Percentiles rank a stretch among this genome's conserved stretches.
These are phyloP conservation scores for Venturia carpophila DNA, from an alignment of 2,329 filamentous ascomycete genomes.

Conservation along the genomic window DNA sequence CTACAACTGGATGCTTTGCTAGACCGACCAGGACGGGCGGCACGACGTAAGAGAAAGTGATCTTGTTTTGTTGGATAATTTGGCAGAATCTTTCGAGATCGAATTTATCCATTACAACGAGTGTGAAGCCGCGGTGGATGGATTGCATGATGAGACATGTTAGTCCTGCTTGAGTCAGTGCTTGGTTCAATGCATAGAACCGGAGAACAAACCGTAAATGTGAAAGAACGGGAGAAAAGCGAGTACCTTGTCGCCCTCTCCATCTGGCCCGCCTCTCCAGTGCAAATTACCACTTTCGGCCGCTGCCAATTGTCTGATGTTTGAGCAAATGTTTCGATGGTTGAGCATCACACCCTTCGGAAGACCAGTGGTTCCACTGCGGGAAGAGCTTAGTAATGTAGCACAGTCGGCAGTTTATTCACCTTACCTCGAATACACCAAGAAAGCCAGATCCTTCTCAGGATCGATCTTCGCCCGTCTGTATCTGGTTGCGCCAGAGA, in stretches of 20 bases:
- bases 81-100: slow-evolving; percentile 72
- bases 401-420: neutral
- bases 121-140: slow-evolving; percentile 56
- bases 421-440: slow-evolving; percentile 60
- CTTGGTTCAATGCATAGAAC: slow-evolving; percentile 38
- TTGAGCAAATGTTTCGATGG: slow-evolving; percentile 70
- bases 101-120: slow-evolving; percentile 70
- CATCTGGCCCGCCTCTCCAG: slow-evolving; percentile 49
- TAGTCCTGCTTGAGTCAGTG: slow-evolving; percentile 47
- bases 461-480: slow-evolving; percentile 57
- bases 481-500: slow-evolving; percentile 50
- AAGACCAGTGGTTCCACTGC: slow-evolving; percentile 79
- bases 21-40: slow-evolving; percentile 77
- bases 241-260: slow-evolving; percentile 19
- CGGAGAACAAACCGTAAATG: slow-evolving; percentile 62
- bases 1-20: slow-evolving; percentile 68
- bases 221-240: slow-evolving; percentile 20
- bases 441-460: slow-evolving; percentile 66
- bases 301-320: slow-evolving; percentile 45
- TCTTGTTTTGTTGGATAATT: slow-evolving; percentile 63
- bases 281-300: slow-evolving; percentile 45
- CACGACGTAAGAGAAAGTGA: slow-evolving; percentile 75
- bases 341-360: slow-evolving; percentile 88
- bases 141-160: slow-evolving; percentile 64
- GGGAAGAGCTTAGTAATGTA: slow-evolving; percentile 26